A percentile compares a stretch with the other conserved stretches of the same genome.
phyloP scores from a whole-genome alignment of 2,329 filamentous ascomycete species.

The Alternaria burnsii region DNA sequence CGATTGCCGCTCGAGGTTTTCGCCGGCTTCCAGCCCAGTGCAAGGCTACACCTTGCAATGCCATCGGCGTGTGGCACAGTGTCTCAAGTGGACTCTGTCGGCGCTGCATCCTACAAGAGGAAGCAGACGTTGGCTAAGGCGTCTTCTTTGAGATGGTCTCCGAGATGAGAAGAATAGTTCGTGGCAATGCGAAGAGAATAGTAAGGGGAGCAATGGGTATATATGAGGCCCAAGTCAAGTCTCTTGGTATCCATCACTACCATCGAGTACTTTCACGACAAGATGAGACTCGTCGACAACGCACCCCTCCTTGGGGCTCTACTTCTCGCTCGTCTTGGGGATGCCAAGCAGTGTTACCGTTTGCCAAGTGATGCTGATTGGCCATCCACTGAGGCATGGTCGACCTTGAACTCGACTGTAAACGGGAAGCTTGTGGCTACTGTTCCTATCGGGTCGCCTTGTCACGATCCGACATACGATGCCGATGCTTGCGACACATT shows the following conservation, averaged over 20 bases:
- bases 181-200: slow-evolving; percentile 6
- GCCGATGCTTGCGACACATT: slow-evolving; percentile 23
- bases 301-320: slow-evolving; percentile 9
- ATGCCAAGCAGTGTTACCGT: slow-evolving; percentile 15
- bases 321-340: slow-evolving; percentile 3
- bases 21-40: slow-evolving; percentile 9
- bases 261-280: slow-evolving; percentile 3
- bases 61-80: slow-evolving; percentile 6
- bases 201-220: slow-evolving; percentile 9
- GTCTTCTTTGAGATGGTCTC: slow-evolving; percentile 10
- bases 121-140: neutral
- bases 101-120: slow-evolving; percentile 12
- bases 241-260: neutral
- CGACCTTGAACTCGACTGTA: slow-evolving; percentile 49
- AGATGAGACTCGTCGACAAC: slow-evolving; percentile 14
- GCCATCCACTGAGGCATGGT: slow-evolving; percentile 46
- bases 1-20: slow-evolving; percentile 1
- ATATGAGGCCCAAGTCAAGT: slow-evolving; percentile 4
- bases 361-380: slow-evolving; percentile 49
- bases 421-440: slow-evolving; percentile 51
- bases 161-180: slow-evolving; percentile 9
- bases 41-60: slow-evolving; percentile 7
- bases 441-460: slow-evolving; percentile 50
- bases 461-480: slow-evolving; percentile 42
- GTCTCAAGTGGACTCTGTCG: slow-evolving; percentile 5